Evolutionary conservation across 768 basidiomycete genomes (phyloP).

Genomic region (Scleroderma citrinum): DNA sequence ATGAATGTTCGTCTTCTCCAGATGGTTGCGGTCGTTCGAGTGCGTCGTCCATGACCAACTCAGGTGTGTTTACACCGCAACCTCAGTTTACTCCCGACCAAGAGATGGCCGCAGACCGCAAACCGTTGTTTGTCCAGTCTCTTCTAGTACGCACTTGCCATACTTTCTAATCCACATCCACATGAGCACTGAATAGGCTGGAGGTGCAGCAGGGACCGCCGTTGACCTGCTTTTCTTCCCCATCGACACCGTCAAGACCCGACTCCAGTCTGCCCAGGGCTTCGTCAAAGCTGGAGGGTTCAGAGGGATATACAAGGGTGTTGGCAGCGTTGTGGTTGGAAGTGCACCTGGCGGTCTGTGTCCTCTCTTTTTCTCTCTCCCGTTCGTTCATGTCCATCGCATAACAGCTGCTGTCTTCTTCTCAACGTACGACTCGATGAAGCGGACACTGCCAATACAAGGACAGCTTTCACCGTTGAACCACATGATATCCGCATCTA

Average conservation of each 20-base stretch:
- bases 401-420: conserved; percentile 87
- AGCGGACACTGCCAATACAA: conserved; percentile 61
- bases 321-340: conserved; percentile 91
- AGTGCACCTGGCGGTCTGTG: conserved; percentile 88
- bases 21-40: conserved; percentile 38
- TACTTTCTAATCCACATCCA: conserved; percentile 13
- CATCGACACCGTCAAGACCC: conserved; percentile 94
- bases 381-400: neutral
- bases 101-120: conserved; percentile 26
- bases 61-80: too few species aligned
- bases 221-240: conserved; percentile 97
- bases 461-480: conserved; percentile 59
- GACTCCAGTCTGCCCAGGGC: conserved; percentile 84
- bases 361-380: neutral
- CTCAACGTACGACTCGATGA: conserved; percentile 87
- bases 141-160: conserved; percentile 35
- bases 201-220: conserved; percentile 85
- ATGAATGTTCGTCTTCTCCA: conserved; percentile 45
- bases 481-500: conserved; percentile 54
- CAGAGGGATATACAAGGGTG: conserved; percentile 84
- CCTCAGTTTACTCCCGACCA: too few species aligned
- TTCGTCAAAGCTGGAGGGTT: conserved; percentile 85
- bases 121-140: conserved; percentile 41
- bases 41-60: conserved; percentile 57
- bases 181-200: conserved; percentile 48